Conservation (phyloP, 2,329 filamentous ascomycete genomes). For the Ophiostoma ulmi region DNA sequence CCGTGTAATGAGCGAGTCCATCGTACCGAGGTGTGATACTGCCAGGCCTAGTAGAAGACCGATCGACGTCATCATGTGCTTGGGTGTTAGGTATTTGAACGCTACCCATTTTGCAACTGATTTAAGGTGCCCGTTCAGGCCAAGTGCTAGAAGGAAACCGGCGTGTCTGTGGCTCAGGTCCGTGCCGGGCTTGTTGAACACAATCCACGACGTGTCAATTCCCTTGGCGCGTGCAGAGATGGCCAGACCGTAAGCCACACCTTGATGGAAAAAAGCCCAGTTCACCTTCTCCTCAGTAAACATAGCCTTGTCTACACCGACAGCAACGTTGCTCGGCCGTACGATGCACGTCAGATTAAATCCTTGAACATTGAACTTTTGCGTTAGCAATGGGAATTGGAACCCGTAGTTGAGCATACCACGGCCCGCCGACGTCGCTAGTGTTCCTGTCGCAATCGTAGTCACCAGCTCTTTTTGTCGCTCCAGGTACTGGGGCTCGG, state of each 20-base stretch:
- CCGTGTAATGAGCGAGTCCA: slow-evolving; percentile 92
- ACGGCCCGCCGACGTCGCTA: slow-evolving; percentile 82
- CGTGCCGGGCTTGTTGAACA: slow-evolving; percentile 85
- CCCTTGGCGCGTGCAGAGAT: slow-evolving; percentile 86
- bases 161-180: slow-evolving; percentile 96
- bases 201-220: slow-evolving; percentile 97
- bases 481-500: slow-evolving; percentile 82
- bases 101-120: slow-evolving; percentile 95
- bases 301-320: slow-evolving; percentile 81
- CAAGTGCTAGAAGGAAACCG: slow-evolving; percentile 83
- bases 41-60: slow-evolving; percentile 88
- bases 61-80: slow-evolving; percentile 98
- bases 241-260: slow-evolving; percentile 84
- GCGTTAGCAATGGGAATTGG: slow-evolving; percentile 81
- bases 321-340: slow-evolving; percentile 84
- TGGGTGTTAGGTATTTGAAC: slow-evolving; percentile 98
- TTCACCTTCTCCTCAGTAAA: slow-evolving; percentile 96
- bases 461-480: slow-evolving; percentile 88
- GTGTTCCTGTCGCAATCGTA: slow-evolving; percentile 76
- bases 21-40: slow-evolving; percentile 90
- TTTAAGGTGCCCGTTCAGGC: slow-evolving; percentile 91
- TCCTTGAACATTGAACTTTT: slow-evolving; percentile 81
- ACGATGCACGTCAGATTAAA: slow-evolving; percentile 91
- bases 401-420: slow-evolving; percentile 84
- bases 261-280: slow-evolving; percentile 98